Evolutionary conservation across 176 grass and related monocot species (phyloP), one percentile per base, ranked within the genome.

Genomic region (Oryza nivara): DNA sequence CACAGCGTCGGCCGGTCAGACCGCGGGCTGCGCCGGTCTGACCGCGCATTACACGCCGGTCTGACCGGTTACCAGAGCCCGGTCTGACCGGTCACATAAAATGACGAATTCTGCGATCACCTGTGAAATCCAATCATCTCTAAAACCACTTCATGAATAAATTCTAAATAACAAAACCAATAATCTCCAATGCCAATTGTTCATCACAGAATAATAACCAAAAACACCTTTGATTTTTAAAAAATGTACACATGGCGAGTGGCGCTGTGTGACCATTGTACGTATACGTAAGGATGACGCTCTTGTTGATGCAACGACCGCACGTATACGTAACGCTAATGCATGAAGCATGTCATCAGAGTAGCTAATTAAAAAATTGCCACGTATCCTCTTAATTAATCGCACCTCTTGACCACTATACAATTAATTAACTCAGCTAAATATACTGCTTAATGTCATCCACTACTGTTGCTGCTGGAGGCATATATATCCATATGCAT

Each of bases 301-400:
- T 66, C 58, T 66, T 4, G 3, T 66, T 45, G 58, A 19, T 15
- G 41, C 25, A 23, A 44, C 47, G 60, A 67, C 44, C 30, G 75
- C 61, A 67, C 61, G 28, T 32, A 32, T 32, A 32, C 30, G 28
- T 4, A 75, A 49, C 4, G 81, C 81, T 38, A 51, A 67, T 40
- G 80, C 71, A 7, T 64, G 58, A 60, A 86, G 60, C 70, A 88
- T 86, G 90, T 68, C 90, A 77, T 78, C 88, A 17, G 6, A 4
- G 71, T 63, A 23, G 58, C 58, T 23, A 63, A 63, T 63, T 63
- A 23, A 63, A 63, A 23, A 23, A 63, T n/a, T 60, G 19, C 56
- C 8, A 20, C n/a, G 17, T 20, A 7, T 60, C 20, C 7, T 22
- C 19, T 60, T 60, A 60, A 23, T 10, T 23, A 63, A 61, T 61